Conservation (phyloP, 2,329 filamentous ascomycete genomes). For the Teratosphaeria viscida region DNA sequence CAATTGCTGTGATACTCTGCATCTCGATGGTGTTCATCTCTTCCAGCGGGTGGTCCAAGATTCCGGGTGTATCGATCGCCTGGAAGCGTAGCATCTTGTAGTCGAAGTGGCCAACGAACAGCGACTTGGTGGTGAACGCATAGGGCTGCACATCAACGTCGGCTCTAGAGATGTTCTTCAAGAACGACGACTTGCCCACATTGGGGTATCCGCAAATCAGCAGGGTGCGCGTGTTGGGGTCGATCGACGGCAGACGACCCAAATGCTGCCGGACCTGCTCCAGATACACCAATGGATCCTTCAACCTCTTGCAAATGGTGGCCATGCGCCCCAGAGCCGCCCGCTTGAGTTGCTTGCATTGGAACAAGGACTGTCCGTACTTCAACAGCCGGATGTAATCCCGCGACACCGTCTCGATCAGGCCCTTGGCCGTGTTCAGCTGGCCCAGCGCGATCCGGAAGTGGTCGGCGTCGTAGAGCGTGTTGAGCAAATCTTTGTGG, state of each 20-base stretch:
- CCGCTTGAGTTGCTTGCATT: slow-evolving; percentile 97
- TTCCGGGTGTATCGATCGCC: slow-evolving; percentile 97
- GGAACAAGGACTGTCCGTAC: slow-evolving; percentile 93
- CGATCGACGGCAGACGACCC: slow-evolving; percentile 94
- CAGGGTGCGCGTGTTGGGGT: slow-evolving; percentile 91
- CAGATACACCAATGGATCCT: slow-evolving; percentile 88
- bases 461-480: slow-evolving; percentile 95
- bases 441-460: slow-evolving; percentile 96
- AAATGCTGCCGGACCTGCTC: slow-evolving; percentile 96
- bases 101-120: slow-evolving; percentile 97
- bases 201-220: slow-evolving; percentile 97
- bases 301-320: slow-evolving; percentile 86
- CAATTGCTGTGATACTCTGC: slow-evolving; percentile 96
- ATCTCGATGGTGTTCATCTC: slow-evolving; percentile 99
- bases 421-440: slow-evolving; percentile 86
- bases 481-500: slow-evolving; percentile 87
- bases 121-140: slow-evolving; percentile 93
- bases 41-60: slow-evolving; percentile 91
- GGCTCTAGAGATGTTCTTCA: slow-evolving; percentile 82
- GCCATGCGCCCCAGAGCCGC: slow-evolving; percentile 96
- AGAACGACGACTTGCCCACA: slow-evolving; percentile 92
- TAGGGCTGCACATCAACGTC: slow-evolving; percentile 97
- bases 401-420: slow-evolving; percentile 90
- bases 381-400: slow-evolving; percentile 95
- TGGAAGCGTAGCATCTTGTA: slow-evolving; percentile 88